Base-by-base conservation (phyloP, 805 yeast genomes). In the Saitoella complicata region DNA sequence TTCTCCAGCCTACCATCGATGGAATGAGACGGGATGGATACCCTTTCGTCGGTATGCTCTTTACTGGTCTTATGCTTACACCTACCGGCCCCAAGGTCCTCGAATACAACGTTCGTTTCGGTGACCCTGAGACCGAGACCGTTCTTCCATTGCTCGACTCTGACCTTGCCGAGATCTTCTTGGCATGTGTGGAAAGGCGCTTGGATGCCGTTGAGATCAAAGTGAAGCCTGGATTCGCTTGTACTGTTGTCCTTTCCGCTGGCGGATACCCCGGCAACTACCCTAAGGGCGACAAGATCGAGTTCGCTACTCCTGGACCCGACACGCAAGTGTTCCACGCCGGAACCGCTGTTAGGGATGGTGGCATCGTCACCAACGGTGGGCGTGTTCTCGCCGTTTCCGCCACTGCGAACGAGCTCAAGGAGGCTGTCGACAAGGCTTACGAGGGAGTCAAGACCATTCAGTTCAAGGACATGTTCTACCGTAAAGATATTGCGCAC, bases 91-190 rank as follows among this genome's bases (percentile, higher is more conserved):
- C 98, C 53, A 84, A 86, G 66, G 95, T 87, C 4, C 70, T 91
- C 57, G 99, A 91, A 65, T 91, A 93, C 66, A 91, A 91, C 55
- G 97, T 93, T 43, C 78, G 99, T 65, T 93, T 91, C 55, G 99
- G 99, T 51, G 99, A 91, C 62, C 99, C 99, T 53, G 99, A 91
- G 67, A 91, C 97, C 34, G 98, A 91, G 68, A 83, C 96, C 2
- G 94, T 91, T 29, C 68, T 91, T 58, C 95, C 96, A 13, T 70
- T 91, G 57, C 67, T 91, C 51, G 80, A 78, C 45, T 79, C 95
- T n/a, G 99, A 91, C 64, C 71, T 91, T 57, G 91, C 95, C 40
- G 85, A 87, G 63, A 76, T 91, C 40, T 75, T 93, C 73, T 64
- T 88, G 45, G 98, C 97, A 40, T 80, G 94, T 52, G 94, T 91